phyloP scores from a whole-genome alignment of 2,329 filamentous ascomycete species.

The Hansfordia pulvinata region DNA sequence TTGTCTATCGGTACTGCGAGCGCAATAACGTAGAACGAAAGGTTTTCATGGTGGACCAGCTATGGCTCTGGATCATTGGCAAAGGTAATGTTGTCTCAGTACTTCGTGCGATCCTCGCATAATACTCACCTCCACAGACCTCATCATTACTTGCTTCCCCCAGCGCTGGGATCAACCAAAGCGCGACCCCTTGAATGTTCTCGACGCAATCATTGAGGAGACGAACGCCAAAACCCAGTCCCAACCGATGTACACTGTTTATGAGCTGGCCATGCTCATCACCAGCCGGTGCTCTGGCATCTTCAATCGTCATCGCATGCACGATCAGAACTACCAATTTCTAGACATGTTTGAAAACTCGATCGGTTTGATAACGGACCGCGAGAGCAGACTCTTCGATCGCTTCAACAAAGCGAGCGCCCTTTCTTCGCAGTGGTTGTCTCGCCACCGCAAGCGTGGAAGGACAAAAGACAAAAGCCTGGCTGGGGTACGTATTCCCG shows the following conservation, averaged over 20 bases:
- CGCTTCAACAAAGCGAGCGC: constrained; percentile 45
- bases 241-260: constrained; percentile 43
- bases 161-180: constrained; percentile 45
- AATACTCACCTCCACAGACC: constrained; percentile 23
- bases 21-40: constrained; percentile 30
- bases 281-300: constrained; percentile 44
- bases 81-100: constrained; percentile 11
- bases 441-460: constrained; percentile 17
- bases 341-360: constrained; percentile 54
- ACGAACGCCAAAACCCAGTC: constrained; percentile 50
- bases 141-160: constrained; percentile 46
- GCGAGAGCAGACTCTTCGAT: constrained; percentile 43
- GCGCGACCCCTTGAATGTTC: constrained; percentile 47
- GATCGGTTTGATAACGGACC: constrained; percentile 39
- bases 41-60: constrained; percentile 55
- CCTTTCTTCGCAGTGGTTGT: constrained; percentile 38
- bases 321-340: constrained; percentile 48
- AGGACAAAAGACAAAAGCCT: too few relatives aligned
- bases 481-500: too few relatives aligned
- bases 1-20: constrained; percentile 44
- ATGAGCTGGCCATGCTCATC: constrained; percentile 49
- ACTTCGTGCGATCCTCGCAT: too few relatives aligned
- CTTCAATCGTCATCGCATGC: constrained; percentile 44
- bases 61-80: constrained; percentile 52
- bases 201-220: constrained; percentile 49